Conservation (phyloP, 306 rosid genomes). For the Arachis hypogaea region DNA sequence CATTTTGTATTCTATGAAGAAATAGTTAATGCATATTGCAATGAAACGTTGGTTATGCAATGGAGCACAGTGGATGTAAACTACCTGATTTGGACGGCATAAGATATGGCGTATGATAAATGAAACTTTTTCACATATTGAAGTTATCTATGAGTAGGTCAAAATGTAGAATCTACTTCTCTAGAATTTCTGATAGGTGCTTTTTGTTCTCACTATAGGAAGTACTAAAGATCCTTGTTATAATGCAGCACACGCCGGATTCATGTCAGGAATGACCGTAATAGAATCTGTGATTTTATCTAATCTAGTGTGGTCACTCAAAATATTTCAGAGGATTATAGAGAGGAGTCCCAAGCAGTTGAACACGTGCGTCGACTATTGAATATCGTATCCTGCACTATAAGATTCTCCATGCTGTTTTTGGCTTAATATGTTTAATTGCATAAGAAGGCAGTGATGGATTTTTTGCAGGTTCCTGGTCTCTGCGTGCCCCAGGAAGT, state of each 20-base stretch:
- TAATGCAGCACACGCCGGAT: too few relatives aligned
- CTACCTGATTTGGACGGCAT: background rate
- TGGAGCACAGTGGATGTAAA: background rate
- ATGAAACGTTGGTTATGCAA: background rate
- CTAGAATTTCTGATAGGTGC: background rate
- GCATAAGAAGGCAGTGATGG: too few relatives aligned
- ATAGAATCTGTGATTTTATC: too few relatives aligned
- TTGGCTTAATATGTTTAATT: too few relatives aligned
- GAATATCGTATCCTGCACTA: constrained; percentile 80
- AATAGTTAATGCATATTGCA: background rate
- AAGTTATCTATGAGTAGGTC: too few relatives aligned
- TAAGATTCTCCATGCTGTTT: constrained; percentile 64
- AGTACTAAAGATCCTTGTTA: background rate
- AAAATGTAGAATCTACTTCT: too few relatives aligned
- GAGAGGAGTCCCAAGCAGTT: constrained; percentile 52
- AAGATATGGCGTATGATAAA: background rate
- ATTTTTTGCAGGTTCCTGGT: too few relatives aligned
- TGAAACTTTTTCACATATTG: background rate
- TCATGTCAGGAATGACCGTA: too few relatives aligned
- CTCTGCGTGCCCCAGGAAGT: too few relatives aligned
- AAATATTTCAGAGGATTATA: constrained; percentile 63
- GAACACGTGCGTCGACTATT: constrained; percentile 82
- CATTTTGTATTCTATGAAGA: background rate
- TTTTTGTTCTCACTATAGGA: background rate
- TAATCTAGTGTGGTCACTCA: too few relatives aligned